Evolutionary conservation across 306 rosid genomes (phyloP).

Genomic region (Arachis stenosperma): DNA sequence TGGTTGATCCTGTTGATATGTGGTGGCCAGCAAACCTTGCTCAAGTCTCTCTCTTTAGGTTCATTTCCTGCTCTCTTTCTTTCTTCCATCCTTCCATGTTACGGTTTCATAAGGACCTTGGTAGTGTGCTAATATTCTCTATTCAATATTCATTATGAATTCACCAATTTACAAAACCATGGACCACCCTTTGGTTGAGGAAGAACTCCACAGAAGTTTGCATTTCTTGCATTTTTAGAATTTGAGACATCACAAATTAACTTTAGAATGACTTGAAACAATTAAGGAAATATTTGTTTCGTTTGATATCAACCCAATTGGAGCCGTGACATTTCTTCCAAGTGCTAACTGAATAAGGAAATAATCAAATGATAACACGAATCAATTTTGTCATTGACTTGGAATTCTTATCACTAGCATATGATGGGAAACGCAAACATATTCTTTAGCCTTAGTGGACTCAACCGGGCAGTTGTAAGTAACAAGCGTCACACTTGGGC

Average conservation of each 20-base stretch:
- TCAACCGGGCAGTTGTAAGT: conserved; percentile 28
- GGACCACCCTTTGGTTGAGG: neutral
- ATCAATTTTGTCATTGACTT: conserved; percentile 39
- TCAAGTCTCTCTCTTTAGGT: conserved; percentile 98
- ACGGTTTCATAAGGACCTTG: neutral
- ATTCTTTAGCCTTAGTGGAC: no score
- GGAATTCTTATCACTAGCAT: conserved; percentile 27
- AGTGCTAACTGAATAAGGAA: conserved; percentile 8
- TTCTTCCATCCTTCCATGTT: conserved; percentile 1
- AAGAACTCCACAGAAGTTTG: conserved; percentile 1
- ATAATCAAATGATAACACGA: conserved; percentile 28
- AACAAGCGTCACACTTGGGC: neutral
- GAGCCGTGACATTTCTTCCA: neutral
- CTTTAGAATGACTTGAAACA: neutral
- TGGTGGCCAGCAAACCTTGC: conserved; percentile 99
- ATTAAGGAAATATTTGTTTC: neutral
- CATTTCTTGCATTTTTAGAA: neutral
- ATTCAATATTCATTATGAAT: neutral
- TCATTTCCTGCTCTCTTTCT: conserved; percentile 25
- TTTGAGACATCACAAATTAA: no score
- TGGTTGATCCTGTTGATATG: conserved; percentile 98
- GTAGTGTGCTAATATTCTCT: neutral
- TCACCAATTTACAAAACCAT: neutral
- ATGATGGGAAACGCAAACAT: neutral
- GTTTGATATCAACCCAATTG: conserved; percentile 18